Conservation (phyloP, 805 yeast genomes). For the Priceomyces melissophilus region DNA sequence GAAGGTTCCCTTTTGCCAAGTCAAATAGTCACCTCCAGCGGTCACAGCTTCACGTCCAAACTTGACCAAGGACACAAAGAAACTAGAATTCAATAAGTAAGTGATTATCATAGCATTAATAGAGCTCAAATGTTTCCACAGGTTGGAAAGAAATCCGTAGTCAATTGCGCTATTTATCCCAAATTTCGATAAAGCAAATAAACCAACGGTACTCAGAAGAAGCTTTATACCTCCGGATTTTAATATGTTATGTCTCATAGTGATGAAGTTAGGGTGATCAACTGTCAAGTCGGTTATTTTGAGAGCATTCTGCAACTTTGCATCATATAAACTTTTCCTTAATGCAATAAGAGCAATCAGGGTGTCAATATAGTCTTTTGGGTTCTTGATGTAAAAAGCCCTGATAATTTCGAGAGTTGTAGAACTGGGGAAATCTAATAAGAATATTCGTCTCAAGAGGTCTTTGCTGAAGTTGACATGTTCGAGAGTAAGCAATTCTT, state of each 20-base stretch:
- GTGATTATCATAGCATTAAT: slow-evolving; percentile 47
- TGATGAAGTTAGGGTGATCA: slow-evolving; percentile 51
- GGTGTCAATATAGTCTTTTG: slow-evolving; percentile 27
- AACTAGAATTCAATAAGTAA: slow-evolving; percentile 37
- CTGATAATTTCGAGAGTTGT: slow-evolving; percentile 27
- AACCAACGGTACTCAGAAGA: slow-evolving; percentile 27
- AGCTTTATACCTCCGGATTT: slow-evolving; percentile 28
- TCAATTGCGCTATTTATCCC: slow-evolving; percentile 40
- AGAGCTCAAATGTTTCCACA: slow-evolving; percentile 37
- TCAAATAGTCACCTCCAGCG: slow-evolving; percentile 50
- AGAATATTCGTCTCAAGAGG: slow-evolving; percentile 26
- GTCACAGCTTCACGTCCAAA: slow-evolving; percentile 36
- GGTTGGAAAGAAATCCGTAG: slow-evolving; percentile 34
- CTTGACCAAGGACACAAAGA: slow-evolving; percentile 38
- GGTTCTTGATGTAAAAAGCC: slow-evolving; percentile 23
- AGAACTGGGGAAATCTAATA: slow-evolving; percentile 30
- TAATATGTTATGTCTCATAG: slow-evolving; percentile 26
- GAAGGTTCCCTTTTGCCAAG: slow-evolving; percentile 64
- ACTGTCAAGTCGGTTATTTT: slow-evolving; percentile 58
- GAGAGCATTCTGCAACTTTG: slow-evolving; percentile 55
- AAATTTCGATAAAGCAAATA: slow-evolving; percentile 36
- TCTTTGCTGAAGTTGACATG: slow-evolving; percentile 16
- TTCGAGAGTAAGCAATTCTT: slow-evolving; percentile 17
- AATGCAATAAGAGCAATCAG: slow-evolving; percentile 59
- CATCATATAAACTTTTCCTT: slow-evolving; percentile 54